Conservation (phyloP, 75 land plant genomes). For the Picea sitchensis region DNA sequence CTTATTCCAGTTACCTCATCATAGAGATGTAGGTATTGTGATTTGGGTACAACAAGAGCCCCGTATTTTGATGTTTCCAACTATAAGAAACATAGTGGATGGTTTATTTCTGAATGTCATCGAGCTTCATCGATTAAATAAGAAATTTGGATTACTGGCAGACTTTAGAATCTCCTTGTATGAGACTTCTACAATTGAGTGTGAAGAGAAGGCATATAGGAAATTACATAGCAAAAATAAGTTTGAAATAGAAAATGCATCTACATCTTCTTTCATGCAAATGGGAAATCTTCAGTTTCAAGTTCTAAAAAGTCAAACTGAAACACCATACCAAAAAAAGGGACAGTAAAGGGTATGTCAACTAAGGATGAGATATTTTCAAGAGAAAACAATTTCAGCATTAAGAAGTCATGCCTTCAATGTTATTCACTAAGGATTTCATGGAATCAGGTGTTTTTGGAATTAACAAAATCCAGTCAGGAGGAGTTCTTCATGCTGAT, state of each 20-base stretch:
- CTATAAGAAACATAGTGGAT: neutral
- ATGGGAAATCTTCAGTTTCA: conserved; percentile 1
- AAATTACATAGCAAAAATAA: neutral
- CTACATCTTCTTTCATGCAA: neutral
- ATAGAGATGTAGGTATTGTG: neutral
- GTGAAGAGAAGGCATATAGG: neutral
- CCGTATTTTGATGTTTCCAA: neutral
- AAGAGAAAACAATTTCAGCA: conserved; percentile 10
- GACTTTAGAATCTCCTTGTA: neutral
- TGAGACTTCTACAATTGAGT: neutral
- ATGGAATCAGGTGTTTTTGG: neutral
- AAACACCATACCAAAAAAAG: neutral
- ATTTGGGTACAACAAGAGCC: neutral
- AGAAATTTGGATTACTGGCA: neutral
- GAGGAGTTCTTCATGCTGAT: conserved; percentile 2
- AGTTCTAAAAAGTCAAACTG: neutral
- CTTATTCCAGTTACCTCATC: neutral
- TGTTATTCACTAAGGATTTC: neutral
- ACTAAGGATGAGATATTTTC: conserved; percentile 11
- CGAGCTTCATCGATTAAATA: neutral
- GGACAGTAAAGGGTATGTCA: neutral
- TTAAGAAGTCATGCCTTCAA: conserved; percentile 9
- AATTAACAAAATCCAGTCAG: neutral
- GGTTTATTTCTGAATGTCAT: neutral
- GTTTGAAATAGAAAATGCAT: neutral